phyloP scores from a whole-genome alignment of 208 protist species.

The Acanthamoeba culbertsoni region DNA sequence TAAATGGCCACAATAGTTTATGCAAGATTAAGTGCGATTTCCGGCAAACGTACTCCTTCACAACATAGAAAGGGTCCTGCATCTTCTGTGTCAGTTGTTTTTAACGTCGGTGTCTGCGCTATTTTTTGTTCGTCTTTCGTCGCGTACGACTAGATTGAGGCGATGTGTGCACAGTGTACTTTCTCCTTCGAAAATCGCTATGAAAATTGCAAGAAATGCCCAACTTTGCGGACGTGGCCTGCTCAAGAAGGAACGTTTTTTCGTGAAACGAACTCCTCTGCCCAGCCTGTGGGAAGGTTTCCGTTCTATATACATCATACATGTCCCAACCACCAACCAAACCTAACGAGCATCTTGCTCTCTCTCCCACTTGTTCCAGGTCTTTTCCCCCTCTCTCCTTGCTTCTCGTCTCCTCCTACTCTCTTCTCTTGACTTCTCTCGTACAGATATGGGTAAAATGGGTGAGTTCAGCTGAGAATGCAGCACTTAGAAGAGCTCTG shows the following conservation, averaged over 20 bases:
- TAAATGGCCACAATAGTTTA: too few species aligned
- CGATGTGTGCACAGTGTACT: too few species aligned
- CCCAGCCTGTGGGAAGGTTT: not conserved
- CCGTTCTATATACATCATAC: slow-evolving; percentile 4
- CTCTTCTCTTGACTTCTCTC: not conserved
- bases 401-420: not conserved
- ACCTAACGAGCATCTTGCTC: not conserved
- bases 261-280: not conserved
- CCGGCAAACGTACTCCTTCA: slow-evolving; percentile 41
- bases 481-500: not conserved
- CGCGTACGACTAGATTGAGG: too few species aligned
- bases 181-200: too few species aligned
- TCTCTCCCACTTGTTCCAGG: not conserved
- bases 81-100: not conserved
- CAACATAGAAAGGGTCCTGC: slow-evolving; percentile 41
- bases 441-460: too few species aligned
- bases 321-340: not conserved
- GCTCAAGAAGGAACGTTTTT: not conserved
- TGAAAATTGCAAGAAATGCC: too few species aligned
- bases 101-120: not conserved
- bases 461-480: not conserved
- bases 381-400: not conserved
- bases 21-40: too few species aligned
- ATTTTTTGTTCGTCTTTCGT: too few species aligned
- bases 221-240: not conserved